phyloP scores from a whole-genome alignment of 345 rosid species.

The Barbarea vulgaris region DNA sequence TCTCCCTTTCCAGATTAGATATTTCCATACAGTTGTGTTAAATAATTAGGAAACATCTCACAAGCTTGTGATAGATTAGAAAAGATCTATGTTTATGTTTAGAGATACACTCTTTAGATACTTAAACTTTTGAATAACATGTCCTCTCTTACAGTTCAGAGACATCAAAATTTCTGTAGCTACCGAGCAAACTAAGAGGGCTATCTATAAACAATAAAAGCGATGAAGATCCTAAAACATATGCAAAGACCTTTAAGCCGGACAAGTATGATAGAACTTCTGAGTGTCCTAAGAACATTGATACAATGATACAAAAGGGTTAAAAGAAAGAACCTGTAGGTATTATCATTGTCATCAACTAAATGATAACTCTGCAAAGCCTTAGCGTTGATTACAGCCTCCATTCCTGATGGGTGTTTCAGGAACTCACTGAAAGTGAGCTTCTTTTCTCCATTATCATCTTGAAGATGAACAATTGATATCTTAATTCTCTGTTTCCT shows the following conservation, averaged over 20 bases:
- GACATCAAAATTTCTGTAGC: not conserved
- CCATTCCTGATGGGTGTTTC: conserved; percentile 67
- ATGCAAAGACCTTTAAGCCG: conserved; percentile 10
- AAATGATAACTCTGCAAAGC: conserved; percentile 61
- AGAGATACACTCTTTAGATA: not conserved
- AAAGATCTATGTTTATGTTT: not conserved
- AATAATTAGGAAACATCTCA: not conserved
- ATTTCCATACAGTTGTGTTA: not conserved
- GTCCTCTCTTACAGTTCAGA: not conserved
- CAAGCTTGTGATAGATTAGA: not conserved
- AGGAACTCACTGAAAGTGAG: conserved; percentile 61
- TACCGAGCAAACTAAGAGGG: not conserved
- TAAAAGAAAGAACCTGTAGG: conserved; percentile 58
- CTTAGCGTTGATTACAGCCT: conserved; percentile 67
- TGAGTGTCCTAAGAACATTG: not conserved
- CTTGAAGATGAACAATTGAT: conserved; percentile 26
- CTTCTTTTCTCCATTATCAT: conserved; percentile 32
- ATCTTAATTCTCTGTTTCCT: conserved; percentile 59
- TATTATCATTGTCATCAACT: conserved; percentile 48
- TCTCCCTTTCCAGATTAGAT: not conserved
- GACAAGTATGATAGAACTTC: conserved; percentile 8
- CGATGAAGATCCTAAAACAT: not conserved
- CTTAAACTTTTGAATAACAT: not conserved
- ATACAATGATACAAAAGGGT: not conserved
- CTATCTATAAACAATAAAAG: not conserved